Percentiles rank a stretch among this genome's conserved stretches.
phyloP scores from a whole-genome alignment of 129 eudicot genomes.

The Lactuca sativa region DNA sequence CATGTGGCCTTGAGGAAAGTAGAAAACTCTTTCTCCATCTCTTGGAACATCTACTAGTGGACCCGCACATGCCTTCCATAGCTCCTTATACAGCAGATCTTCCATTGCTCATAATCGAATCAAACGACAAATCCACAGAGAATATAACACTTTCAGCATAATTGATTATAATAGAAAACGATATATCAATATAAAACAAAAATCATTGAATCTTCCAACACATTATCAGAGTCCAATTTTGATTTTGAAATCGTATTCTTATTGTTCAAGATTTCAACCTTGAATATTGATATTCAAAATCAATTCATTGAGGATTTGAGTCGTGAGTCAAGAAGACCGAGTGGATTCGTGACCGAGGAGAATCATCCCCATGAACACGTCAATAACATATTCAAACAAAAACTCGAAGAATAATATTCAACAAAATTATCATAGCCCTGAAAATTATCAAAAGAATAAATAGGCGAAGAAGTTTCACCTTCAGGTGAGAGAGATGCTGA shows the following conservation, averaged over 20 bases:
- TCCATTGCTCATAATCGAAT: constrained; percentile 38
- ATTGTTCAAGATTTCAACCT: constrained; percentile 14
- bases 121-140: neutral
- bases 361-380: constrained; percentile 4
- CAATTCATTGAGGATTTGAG: neutral
- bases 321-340: constrained; percentile 1
- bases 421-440: neutral
- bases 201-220: constrained; percentile 1
- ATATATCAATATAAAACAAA: neutral
- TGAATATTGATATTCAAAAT: constrained; percentile 16
- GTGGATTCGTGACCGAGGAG: neutral
- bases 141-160: constrained; percentile 25
- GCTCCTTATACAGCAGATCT: constrained; percentile 60
- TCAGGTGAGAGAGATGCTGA: constrained; percentile 29
- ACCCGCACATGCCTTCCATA: constrained; percentile 97
- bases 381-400: neutral
- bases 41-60: constrained; percentile 82
- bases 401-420: neutral
- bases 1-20: constrained; percentile 97
- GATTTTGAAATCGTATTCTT: neutral
- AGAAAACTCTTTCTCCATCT: constrained; percentile 60
- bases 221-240: neutral
- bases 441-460: neutral
- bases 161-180: constrained; percentile 7
- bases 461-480: constrained; percentile 33